phyloP scores from a whole-genome alignment of 176 grass and related monocot species.

The Oryza punctata region DNA sequence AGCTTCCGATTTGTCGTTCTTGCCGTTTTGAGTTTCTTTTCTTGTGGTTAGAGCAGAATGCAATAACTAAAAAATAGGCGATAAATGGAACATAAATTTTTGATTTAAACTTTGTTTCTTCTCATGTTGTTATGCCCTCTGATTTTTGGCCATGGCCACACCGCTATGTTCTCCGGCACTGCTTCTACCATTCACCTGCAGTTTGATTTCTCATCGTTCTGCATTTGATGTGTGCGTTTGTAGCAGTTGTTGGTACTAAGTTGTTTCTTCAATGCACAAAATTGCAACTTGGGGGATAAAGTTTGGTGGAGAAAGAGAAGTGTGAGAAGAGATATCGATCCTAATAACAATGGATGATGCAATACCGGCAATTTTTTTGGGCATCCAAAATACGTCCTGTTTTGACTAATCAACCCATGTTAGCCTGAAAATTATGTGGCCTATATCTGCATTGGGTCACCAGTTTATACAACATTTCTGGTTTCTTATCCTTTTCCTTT shows the following conservation, averaged over 20 bases:
- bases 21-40: no score
- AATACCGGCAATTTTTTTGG: conserved; percentile 20
- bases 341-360: conserved; percentile 17
- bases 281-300: conserved; percentile 23
- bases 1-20: no score
- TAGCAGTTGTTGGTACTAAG: conserved; percentile 7
- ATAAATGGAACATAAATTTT: no score
- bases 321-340: conserved; percentile 20
- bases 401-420: conserved; percentile 44
- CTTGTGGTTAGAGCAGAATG: no score
- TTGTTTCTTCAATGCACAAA: conserved; percentile 34
- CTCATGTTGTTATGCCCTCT: no score
- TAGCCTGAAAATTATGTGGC: conserved; percentile 41
- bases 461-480: not conserved
- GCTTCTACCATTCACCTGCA: conserved; percentile 1
- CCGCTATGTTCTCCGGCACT: not conserved
- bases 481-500: not conserved
- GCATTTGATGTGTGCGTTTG: conserved; percentile 10
- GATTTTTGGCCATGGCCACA: no score
- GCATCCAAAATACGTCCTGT: not conserved
- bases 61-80: no score
- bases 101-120: no score
- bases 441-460: conserved; percentile 33
- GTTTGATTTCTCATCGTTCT: conserved; percentile 5
- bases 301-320: conserved; percentile 30